Percentiles rank a stretch among this genome's conserved stretches.
Conservation (phyloP, 1,284 basidiomycete genomes). For the Leccinum subrobustum region DNA sequence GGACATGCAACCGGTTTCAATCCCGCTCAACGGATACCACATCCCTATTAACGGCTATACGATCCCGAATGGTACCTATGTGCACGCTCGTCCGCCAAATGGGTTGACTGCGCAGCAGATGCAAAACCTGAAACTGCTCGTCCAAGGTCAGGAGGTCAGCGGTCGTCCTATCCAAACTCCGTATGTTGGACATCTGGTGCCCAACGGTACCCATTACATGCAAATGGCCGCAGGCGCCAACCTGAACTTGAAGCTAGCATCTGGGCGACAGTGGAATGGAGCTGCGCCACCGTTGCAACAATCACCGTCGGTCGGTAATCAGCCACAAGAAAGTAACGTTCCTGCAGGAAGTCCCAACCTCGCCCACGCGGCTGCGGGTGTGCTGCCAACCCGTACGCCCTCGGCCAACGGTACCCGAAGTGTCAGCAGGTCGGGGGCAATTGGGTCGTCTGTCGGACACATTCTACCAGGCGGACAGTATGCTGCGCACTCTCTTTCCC, state of each 20-base stretch:
- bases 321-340: slow-evolving; percentile 29
- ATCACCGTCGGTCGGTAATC: slow-evolving; percentile 23
- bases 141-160: slow-evolving; percentile 40
- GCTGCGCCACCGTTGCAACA: slow-evolving; percentile 34
- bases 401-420: slow-evolving; percentile 55
- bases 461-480: slow-evolving; percentile 41
- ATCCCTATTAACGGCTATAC: slow-evolving; percentile 45
- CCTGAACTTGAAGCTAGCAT: slow-evolving; percentile 41
- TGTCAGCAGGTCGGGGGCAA: slow-evolving; percentile 37
- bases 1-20: slow-evolving; percentile 35
- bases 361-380: slow-evolving; percentile 32
- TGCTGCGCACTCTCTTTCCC: slow-evolving; percentile 47
- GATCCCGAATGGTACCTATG: slow-evolving; percentile 35
- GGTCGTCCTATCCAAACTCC: slow-evolving; percentile 33
- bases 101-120: slow-evolving; percentile 52
- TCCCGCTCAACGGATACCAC: slow-evolving; percentile 46
- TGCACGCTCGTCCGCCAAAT: slow-evolving; percentile 34
- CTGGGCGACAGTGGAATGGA: slow-evolving; percentile 44
- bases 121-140: slow-evolving; percentile 53
- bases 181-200: slow-evolving; percentile 36
- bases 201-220: slow-evolving; percentile 39
- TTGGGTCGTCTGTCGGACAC: slow-evolving; percentile 33
- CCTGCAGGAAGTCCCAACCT: slow-evolving; percentile 38
- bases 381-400: slow-evolving; percentile 45
- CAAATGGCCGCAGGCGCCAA: slow-evolving; percentile 32